These are phyloP conservation scores for Dictyostelium intermedium DNA, from an alignment of 78 protist genomes.

Conservation along the genomic window DNA sequence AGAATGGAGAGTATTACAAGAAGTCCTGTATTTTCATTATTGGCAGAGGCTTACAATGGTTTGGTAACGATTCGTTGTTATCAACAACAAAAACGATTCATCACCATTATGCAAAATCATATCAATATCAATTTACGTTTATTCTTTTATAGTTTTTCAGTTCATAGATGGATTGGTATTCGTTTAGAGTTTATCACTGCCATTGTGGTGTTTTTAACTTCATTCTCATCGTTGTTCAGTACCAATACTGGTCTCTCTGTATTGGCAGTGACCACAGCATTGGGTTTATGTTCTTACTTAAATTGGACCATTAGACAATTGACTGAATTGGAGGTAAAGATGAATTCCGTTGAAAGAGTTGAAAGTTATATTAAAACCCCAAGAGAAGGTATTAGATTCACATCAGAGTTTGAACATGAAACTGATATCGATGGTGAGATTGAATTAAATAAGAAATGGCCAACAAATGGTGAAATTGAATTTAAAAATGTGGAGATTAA, in stretches of 20 bases:
- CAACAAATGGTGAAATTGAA: constrained; percentile 58
- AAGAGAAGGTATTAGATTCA: constrained; percentile 58
- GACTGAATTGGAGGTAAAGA: constrained; percentile 85
- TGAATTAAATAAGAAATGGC: constrained; percentile 68
- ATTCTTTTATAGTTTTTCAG: constrained; percentile 21
- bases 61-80: constrained; percentile 92
- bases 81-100: constrained; percentile 28
- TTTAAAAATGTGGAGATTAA: constrained; percentile 76
- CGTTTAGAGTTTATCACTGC: constrained; percentile 83
- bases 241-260: constrained; percentile 75
- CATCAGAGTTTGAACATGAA: not conserved
- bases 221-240: constrained; percentile 34
- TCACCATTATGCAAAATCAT: not conserved
- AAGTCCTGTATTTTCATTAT: constrained; percentile 88
- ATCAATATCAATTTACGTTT: constrained; percentile 51
- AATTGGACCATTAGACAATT: constrained; percentile 33
- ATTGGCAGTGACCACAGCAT: constrained; percentile 72
- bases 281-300: constrained; percentile 32
- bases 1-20: constrained; percentile 90
- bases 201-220: constrained; percentile 34
- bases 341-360: constrained; percentile 72
- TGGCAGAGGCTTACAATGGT: constrained; percentile 91
- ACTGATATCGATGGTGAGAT: not conserved
- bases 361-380: constrained; percentile 11
- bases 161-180: constrained; percentile 86